Percentiles rank a stretch among this genome's conserved stretches.
Evolutionary conservation across 208 protist species (phyloP).

Genomic region (Wallacemonas collosoma): DNA sequence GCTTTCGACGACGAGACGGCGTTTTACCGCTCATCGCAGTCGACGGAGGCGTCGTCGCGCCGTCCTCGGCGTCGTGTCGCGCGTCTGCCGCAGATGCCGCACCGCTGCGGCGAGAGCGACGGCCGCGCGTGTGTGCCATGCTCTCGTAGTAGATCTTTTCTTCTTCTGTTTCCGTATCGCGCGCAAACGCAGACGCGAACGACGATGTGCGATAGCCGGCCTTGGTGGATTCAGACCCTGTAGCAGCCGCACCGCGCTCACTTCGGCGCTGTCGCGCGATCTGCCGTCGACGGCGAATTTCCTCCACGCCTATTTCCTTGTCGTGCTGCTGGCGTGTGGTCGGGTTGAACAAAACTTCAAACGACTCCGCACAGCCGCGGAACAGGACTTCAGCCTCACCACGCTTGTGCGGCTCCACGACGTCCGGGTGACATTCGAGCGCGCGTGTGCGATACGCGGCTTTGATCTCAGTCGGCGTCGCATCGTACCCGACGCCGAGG

Average conservation of each 20-base stretch:
- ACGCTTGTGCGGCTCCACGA: conserved; percentile 55
- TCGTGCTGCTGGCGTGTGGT: conserved; percentile 95
- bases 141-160: not conserved
- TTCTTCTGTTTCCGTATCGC: conserved; percentile 4
- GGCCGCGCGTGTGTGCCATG: not conserved
- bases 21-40: too few species aligned
- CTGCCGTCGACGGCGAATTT: conserved; percentile 14
- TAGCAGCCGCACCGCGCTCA: not conserved
- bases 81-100: not conserved
- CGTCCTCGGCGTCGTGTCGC: not conserved
- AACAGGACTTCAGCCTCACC: conserved; percentile 77
- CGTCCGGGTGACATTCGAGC: conserved; percentile 88
- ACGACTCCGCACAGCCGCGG: conserved; percentile 91
- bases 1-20: conserved; percentile 24
- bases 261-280: not conserved
- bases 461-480: conserved; percentile 87
- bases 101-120: too few species aligned
- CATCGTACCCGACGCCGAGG: conserved; percentile 60
- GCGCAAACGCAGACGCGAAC: not conserved
- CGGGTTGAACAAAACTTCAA: conserved; percentile 95
- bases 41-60: not conserved
- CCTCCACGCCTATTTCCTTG: conserved; percentile 49
- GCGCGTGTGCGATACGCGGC: conserved; percentile 78
- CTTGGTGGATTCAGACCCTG: not conserved
- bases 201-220: conserved; percentile 6